Conservation (phyloP, 2,329 filamentous ascomycete species). For the Fusarium longipes region DNA sequence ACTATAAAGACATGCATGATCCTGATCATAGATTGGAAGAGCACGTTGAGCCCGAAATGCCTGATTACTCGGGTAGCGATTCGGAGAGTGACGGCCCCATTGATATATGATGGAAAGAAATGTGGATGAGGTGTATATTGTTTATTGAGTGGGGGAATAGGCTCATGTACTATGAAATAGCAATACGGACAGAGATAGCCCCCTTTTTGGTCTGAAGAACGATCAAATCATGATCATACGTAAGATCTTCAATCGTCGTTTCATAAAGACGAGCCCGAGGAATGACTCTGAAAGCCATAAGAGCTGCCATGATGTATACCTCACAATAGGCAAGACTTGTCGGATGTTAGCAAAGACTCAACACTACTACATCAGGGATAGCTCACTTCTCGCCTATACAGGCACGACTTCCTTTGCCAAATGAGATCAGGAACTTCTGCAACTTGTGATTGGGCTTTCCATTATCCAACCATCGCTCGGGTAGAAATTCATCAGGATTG, state of each 20-base stretch:
- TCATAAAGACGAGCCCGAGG: slow-evolving; percentile 29
- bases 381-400: slow-evolving; percentile 42
- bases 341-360: background rate
- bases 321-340: slow-evolving; percentile 36
- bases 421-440: slow-evolving; percentile 34
- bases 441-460: slow-evolving; percentile 45
- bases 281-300: slow-evolving; percentile 25
- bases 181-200: slow-evolving; percentile 22
- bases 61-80: background rate
- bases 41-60: background rate
- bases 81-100: background rate
- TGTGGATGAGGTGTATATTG: too few species aligned
- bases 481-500: slow-evolving; percentile 49
- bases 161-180: slow-evolving; percentile 1
- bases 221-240: slow-evolving; percentile 39
- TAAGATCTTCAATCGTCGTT: slow-evolving; percentile 32
- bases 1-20: background rate
- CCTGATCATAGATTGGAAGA: background rate
- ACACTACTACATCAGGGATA: fast-evolving
- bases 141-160: too few species aligned
- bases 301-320: slow-evolving; percentile 29
- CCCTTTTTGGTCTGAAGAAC: slow-evolving; percentile 40
- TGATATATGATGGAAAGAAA: too few species aligned
- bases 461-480: slow-evolving; percentile 45
- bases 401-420: slow-evolving; percentile 39